A percentile compares a stretch with the other conserved stretches of the same genome.
These are phyloP conservation scores for Neurospora sp. DNA, from an alignment of 2,329 filamentous ascomycete genomes.

Conservation along the genomic window DNA sequence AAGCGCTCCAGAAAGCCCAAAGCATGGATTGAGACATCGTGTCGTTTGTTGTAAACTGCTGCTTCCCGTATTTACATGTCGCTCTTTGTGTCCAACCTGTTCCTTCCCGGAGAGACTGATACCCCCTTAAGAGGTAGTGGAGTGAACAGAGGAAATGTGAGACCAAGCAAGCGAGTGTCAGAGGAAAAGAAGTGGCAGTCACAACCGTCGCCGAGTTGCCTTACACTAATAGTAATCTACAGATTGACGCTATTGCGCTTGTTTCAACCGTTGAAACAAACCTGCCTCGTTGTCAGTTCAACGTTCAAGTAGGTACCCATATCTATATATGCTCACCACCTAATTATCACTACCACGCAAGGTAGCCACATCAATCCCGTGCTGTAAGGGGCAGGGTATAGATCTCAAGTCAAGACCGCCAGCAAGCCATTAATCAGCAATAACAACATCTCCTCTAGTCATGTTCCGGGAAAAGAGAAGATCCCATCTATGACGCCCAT, in stretches of 20 bases:
- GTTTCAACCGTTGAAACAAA: background rate
- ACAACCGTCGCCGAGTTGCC: background rate
- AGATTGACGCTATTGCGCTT: background rate
- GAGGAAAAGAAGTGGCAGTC: background rate
- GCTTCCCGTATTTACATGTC: background rate
- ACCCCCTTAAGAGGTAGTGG: background rate
- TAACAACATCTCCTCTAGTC: background rate
- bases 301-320: background rate
- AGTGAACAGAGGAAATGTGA: background rate
- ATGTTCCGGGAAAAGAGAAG: slow-evolving; percentile 5
- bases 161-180: background rate
- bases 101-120: background rate
- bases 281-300: background rate
- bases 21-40: background rate
- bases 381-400: background rate
- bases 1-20: background rate
- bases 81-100: background rate
- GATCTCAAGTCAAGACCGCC: background rate
- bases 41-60: background rate
- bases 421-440: background rate
- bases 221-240: background rate
- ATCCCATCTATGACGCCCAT: slow-evolving; percentile 14
- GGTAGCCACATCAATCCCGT: background rate
- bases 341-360: background rate
- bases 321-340: background rate